These are phyloP conservation scores for Clonostachys rhizophaga DNA, from an alignment of 2,329 filamentous ascomycete species.

Conservation along the genomic window DNA sequence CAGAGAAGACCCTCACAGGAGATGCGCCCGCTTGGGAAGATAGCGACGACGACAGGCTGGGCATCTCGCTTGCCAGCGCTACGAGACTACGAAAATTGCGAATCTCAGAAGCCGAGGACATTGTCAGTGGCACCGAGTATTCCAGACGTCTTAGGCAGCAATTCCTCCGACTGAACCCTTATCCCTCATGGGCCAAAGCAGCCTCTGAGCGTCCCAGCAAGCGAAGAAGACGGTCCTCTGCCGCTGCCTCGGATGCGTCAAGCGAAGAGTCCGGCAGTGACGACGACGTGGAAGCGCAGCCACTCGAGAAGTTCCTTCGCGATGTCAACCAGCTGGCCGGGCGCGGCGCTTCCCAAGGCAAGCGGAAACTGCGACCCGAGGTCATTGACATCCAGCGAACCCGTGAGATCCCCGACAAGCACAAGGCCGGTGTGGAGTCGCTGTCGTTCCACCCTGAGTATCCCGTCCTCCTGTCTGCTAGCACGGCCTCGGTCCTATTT, in stretches of 20 bases:
- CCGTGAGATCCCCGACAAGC: conserved; percentile 76
- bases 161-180: conserved; percentile 56
- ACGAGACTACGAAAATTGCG: conserved; percentile 79
- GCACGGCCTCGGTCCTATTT: conserved; percentile 77
- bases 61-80: conserved; percentile 74
- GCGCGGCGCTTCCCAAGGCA: conserved; percentile 39
- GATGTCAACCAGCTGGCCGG: conserved; percentile 64
- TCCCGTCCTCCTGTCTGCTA: conserved; percentile 85
- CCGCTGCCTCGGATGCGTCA: conserved; percentile 14
- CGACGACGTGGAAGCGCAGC: conserved; percentile 60
- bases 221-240: conserved; percentile 44
- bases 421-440: conserved; percentile 75
- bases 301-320: conserved; percentile 75
- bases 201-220: conserved; percentile 41
- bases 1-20: conserved; percentile 10
- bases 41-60: conserved; percentile 87
- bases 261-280: conserved; percentile 49
- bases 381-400: conserved; percentile 86
- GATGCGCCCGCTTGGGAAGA: conserved; percentile 77
- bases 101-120: conserved; percentile 74
- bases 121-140: conserved; percentile 85
- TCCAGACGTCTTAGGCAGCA: conserved; percentile 74
- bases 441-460: conserved; percentile 87
- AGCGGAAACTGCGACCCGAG: conserved; percentile 76
- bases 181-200: conserved; percentile 55